phyloP scores from a whole-genome alignment of 192 early-diverging fungal genomes.

The Phlyctochytrium planicorne region DNA sequence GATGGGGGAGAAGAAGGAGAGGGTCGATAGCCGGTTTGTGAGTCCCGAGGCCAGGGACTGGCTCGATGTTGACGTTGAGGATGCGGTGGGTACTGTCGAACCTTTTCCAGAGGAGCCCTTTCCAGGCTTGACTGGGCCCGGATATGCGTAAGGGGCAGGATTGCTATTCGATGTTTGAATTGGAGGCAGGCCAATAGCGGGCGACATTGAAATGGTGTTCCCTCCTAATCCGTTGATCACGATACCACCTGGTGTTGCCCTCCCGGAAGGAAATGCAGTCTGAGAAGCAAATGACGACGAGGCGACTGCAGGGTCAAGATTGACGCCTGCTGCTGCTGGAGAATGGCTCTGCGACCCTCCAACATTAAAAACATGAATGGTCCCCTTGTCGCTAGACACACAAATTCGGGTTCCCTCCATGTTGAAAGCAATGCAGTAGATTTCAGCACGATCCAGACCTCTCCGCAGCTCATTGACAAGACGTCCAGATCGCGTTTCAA shows the following conservation, averaged over 20 bases:
- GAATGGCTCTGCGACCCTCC: constrained; percentile 31
- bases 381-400: constrained; percentile 89
- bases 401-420: constrained; percentile 73
- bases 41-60: neutral
- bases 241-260: neutral
- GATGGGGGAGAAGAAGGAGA: constrained; percentile 25
- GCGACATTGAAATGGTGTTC: constrained; percentile 51
- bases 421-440: constrained; percentile 88
- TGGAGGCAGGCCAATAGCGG: neutral
- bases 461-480: constrained; percentile 83
- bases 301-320: neutral
- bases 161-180: too few relatives aligned
- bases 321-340: too few relatives aligned
- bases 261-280: neutral
- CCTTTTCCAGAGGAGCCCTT: neutral
- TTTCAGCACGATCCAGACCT: constrained; percentile 84
- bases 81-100: neutral
- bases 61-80: constrained; percentile 1
- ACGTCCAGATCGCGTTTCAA: constrained; percentile 68
- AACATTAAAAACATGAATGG: constrained; percentile 90
- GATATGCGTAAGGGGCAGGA: too few relatives aligned
- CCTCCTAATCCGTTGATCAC: constrained; percentile 26
- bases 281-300: neutral
- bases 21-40: constrained; percentile 50
- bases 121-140: neutral